A percentile compares a stretch with the other conserved stretches of the same genome.
phyloP scores from a whole-genome alignment of 2,329 filamentous ascomycete species.

The Fusarium humuli region DNA sequence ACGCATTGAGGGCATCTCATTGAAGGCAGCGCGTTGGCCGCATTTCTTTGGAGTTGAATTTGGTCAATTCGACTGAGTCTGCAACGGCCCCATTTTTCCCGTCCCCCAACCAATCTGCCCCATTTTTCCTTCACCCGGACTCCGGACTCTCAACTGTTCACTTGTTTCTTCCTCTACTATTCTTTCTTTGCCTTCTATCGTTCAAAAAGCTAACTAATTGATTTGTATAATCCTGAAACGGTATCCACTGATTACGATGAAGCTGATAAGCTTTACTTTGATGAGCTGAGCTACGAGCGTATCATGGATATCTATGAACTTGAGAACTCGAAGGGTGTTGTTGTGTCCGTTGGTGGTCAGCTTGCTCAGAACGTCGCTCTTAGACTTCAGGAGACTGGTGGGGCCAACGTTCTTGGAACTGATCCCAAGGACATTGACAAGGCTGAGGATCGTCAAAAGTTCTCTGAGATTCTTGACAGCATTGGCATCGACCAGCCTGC shows the following conservation, averaged over 20 bases:
- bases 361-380: conserved; percentile 98
- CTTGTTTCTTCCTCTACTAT: too few relatives aligned
- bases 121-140: too few relatives aligned
- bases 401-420: conserved; percentile 91
- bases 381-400: conserved; percentile 89
- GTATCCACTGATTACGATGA: conserved; percentile 86
- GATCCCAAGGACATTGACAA: conserved; percentile 96
- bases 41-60: too few relatives aligned
- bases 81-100: too few relatives aligned
- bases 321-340: conserved; percentile 84
- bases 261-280: conserved; percentile 94
- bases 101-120: too few relatives aligned
- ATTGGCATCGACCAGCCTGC: conserved; percentile 97
- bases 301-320: conserved; percentile 99
- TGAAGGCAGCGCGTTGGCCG: too few relatives aligned
- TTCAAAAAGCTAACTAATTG: too few relatives aligned
- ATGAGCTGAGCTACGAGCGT: conserved; percentile 95
- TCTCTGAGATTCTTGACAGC: conserved; percentile 95
- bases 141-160: too few relatives aligned
- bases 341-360: conserved; percentile 96
- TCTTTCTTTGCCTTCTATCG: too few relatives aligned
- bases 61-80: too few relatives aligned
- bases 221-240: conserved; percentile 88
- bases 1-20: too few relatives aligned
- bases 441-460: conserved; percentile 97